Percentiles rank a stretch among this genome's conserved stretches.
phyloP scores from a whole-genome alignment of 768 basidiomycete species.

The Tephrocybe sp. region DNA sequence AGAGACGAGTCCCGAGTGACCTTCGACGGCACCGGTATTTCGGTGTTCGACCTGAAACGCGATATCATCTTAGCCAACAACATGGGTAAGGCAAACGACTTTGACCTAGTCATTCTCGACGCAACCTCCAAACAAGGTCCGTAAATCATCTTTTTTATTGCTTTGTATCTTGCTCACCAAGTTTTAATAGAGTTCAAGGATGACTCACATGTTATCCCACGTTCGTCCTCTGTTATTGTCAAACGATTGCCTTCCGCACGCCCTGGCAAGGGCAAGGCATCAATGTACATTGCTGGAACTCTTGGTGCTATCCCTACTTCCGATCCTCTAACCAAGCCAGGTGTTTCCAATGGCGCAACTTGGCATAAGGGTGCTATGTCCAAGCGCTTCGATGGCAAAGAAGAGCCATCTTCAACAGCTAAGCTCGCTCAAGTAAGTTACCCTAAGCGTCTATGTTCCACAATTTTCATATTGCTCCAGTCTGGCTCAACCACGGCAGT shows the following conservation, averaged over 20 bases:
- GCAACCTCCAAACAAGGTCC: slow-evolving; percentile 86
- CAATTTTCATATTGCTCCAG: slow-evolving; percentile 17
- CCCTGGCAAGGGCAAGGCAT: slow-evolving; percentile 81
- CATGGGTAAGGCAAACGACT: slow-evolving; percentile 95
- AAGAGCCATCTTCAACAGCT: slow-evolving; percentile 45
- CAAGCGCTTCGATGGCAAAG: slow-evolving; percentile 87
- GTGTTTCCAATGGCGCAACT: slow-evolving; percentile 30
- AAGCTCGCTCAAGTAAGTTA: slow-evolving; percentile 31
- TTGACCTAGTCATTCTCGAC: slow-evolving; percentile 90
- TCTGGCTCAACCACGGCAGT: slow-evolving; percentile 26
- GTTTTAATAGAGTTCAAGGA: slow-evolving; percentile 78
- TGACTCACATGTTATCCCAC: slow-evolving; percentile 88
- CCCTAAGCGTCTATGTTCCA: slow-evolving; percentile 13
- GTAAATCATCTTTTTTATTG: slow-evolving; percentile 17
- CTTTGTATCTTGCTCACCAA: not conserved
- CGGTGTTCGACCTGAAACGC: slow-evolving; percentile 98
- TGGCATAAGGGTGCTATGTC: slow-evolving; percentile 83
- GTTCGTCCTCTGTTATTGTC: slow-evolving; percentile 92
- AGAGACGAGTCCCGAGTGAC: slow-evolving; percentile 93
- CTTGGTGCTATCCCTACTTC: slow-evolving; percentile 45
- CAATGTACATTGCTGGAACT: slow-evolving; percentile 66
- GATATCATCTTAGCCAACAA: slow-evolving; percentile 97
- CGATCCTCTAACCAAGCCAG: slow-evolving; percentile 41
- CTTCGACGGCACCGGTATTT: slow-evolving; percentile 98
- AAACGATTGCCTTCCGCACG: slow-evolving; percentile 84